A percentile compares a stretch with the other conserved stretches of the same genome.
Evolutionary conservation across 2,329 filamentous ascomycete species (phyloP).

Genomic region (Pseudomassariella vexata): DNA sequence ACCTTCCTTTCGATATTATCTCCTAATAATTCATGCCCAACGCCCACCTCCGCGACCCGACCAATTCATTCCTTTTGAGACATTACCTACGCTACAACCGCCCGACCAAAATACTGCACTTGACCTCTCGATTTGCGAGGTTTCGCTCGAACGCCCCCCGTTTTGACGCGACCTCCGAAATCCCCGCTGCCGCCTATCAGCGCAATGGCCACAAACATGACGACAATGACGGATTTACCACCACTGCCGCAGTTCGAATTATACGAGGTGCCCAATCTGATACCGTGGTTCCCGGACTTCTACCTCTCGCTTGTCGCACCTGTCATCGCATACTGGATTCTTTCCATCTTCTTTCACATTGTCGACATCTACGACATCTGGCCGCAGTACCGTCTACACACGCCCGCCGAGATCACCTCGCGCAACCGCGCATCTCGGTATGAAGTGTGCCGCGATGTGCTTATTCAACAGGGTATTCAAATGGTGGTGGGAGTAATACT

Average conservation of each 20-base stretch:
- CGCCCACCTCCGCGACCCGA: too few relatives aligned
- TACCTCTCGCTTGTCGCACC: slow-evolving; percentile 71
- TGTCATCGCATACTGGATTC: slow-evolving; percentile 79
- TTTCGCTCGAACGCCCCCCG: too few relatives aligned
- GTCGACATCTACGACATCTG: slow-evolving; percentile 83
- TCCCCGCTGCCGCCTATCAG: slow-evolving; percentile 4
- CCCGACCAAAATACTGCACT: too few relatives aligned
- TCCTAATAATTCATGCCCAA: too few relatives aligned
- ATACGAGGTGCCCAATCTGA: slow-evolving; percentile 61
- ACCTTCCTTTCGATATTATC: too few relatives aligned
- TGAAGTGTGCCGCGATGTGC: slow-evolving; percentile 84
- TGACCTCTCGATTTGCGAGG: too few relatives aligned
- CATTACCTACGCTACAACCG: too few relatives aligned
- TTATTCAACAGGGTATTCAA: slow-evolving; percentile 89
- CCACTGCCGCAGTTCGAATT: slow-evolving; percentile 80
- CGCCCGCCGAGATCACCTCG: slow-evolving; percentile 81
- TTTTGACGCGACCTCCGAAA: slow-evolving; percentile 1
- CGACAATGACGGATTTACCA: slow-evolving; percentile 61
- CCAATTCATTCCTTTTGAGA: too few relatives aligned
- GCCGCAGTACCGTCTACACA: slow-evolving; percentile 88
- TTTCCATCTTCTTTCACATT: slow-evolving; percentile 81
- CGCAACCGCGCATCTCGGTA: slow-evolving; percentile 81
- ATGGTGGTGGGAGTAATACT: slow-evolving; percentile 64
- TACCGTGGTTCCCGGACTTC: slow-evolving; percentile 76
- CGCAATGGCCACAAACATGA: slow-evolving; percentile 42